Evolutionary conservation across 305 asterid genomes (phyloP), one percentile per base, ranked within the genome.

Genomic region (Plantago rigida): DNA sequence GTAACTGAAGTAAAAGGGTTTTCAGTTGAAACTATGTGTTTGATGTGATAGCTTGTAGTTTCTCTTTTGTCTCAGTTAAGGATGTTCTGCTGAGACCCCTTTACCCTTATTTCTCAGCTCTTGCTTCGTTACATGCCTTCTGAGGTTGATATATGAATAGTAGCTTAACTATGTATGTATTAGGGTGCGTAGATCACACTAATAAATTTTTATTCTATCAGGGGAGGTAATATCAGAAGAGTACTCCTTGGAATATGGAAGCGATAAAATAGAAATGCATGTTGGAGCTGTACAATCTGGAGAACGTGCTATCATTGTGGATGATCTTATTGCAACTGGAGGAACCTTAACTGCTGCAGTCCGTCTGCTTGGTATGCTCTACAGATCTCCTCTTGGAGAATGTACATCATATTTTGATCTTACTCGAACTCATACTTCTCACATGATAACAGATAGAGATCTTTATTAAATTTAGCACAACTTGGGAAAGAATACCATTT

Each of bases 301-400:
- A 73, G 97, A 90, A 53, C 83, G 86, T 44, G 97, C 89, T 0
- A 59, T 90, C 47, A 58, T 90, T 46, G 89, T 90, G 1, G 97
- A 90, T 76, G 97, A 90, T 77, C 93, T 89, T 58, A 89, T 89
- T 73, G 97, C 97, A 52, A 87, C 97, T 47, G 97, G 95, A 46
- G 97, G 97, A 52, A 84, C 97, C 74, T 78, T 87, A 67, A 28
- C 55, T 73, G 97, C 97, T 71, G 97, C 95, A 15, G 80, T 87
- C 59, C 77, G 84, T 75, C 82, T 90, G 34, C 91, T 90, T 57
- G 97, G 97, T 89, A 78, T 5, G 78, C 13, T 29, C 19, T 17
- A 49, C 71, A 14, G 68, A 60, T 4, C 53, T 55, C 47, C 44
- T 58, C 10, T 36, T 56, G 48, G 41, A 60, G 46, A 17, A 49